Evolutionary conservation across 257 asterid species (phyloP), one percentile per base, ranked within the genome.

Genomic region (Nicotiana knightiana): DNA sequence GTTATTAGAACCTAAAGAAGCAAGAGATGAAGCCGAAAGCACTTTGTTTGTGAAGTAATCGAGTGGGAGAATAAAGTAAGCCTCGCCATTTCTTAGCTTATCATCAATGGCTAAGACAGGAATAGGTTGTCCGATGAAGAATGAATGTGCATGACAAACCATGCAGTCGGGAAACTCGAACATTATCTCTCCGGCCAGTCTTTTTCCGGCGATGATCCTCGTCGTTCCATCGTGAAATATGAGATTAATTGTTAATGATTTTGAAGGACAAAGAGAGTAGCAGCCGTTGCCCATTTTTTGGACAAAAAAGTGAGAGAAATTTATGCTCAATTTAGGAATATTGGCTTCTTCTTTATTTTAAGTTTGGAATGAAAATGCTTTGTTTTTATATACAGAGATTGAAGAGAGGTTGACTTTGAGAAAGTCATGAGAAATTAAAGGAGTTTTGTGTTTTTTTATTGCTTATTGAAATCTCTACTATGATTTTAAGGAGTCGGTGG

Each of bases 91-190:
- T 21, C 81, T 21, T 70, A 94, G 90, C 68, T 86, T 84, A 79
- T 93, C 95, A 24, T 85, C 89, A 9, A 90, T 89, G 84, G 88
- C 66, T 66, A 91, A 90, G 0, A 93, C 82, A 0, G 98, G 98
- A 58, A 93, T 67, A 0, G 93, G 94, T 18, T 83, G 94, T 28
- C 98, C 98, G 13, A 94, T 88, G 92, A 86, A 91, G 92, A 94
- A 94, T 1, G 98, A 93, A 65, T 86, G 94, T 33, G 94, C 96
- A 83, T 86, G 91, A 88, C 97, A 93, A 4, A 94, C 88, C 88
- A 90, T 86, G 79, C 81, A 88, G 63, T 91, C 92, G 0, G 98
- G 98, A 79, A 88, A 94, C 87, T 94, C 92, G 86, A 93, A 93
- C 97, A 90, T 91, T 70, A 94, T 85, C 84, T 91, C 92, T 1